Evolutionary conservation across 2,329 filamentous ascomycete species (phyloP).

Genomic region (Gnomoniopsis sp.): DNA sequence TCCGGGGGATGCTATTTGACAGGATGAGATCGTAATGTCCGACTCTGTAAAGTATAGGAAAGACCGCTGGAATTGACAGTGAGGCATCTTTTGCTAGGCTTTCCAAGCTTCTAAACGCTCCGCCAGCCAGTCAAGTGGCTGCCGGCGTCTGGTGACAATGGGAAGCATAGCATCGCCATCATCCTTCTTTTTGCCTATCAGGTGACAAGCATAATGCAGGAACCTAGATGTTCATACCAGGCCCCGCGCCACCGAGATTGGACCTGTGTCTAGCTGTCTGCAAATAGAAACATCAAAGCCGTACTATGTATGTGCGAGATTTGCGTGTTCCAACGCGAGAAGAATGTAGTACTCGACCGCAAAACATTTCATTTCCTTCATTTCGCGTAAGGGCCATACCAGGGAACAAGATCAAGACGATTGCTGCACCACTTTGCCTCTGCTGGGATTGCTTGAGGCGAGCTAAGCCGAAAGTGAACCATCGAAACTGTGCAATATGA

Average conservation of each 20-base stretch:
- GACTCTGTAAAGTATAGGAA: neutral
- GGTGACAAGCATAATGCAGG: slow-evolving; percentile 17
- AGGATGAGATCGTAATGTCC: neutral
- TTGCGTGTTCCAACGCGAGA: neutral
- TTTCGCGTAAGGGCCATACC: neutral
- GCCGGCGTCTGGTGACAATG: slow-evolving; percentile 4
- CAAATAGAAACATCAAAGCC: slow-evolving; percentile 8
- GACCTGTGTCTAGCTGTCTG: slow-evolving; percentile 5
- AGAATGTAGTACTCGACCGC: neutral
- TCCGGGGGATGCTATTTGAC: neutral
- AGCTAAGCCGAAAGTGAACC: neutral
- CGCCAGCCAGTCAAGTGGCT: neutral
- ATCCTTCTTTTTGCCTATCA: slow-evolving; percentile 11
- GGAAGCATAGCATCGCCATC: slow-evolving; percentile 10
- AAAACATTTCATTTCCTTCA: neutral
- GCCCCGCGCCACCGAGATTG: slow-evolving; percentile 6
- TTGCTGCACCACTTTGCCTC: neutral
- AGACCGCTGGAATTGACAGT: neutral
- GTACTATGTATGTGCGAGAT: neutral
- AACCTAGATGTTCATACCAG: slow-evolving; percentile 6
- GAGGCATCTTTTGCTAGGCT: neutral
- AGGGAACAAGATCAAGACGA: neutral
- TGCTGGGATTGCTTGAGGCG: neutral
- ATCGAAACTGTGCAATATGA: neutral
- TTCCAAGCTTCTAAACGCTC: neutral